Evolutionary conservation across 176 grass and related monocot species (phyloP).

Genomic region (Dendrocalamus sinicus): DNA sequence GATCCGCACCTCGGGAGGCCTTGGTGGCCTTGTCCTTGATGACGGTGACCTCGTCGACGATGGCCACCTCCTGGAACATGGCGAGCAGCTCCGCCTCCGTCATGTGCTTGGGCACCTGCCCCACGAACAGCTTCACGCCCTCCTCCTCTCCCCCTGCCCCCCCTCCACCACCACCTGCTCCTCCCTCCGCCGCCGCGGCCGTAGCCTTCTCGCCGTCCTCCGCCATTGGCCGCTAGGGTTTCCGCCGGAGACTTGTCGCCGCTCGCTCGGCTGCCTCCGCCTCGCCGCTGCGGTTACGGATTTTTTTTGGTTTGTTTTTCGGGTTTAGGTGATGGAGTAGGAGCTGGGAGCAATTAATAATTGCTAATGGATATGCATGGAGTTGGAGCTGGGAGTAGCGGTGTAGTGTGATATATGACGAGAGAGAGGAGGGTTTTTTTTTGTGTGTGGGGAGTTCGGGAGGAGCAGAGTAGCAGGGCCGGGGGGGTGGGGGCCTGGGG

Average conservation of each 20-base stretch:
- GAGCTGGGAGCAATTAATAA: slow-evolving; percentile 55
- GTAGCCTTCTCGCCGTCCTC: slow-evolving; percentile 46
- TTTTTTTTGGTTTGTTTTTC: slow-evolving; percentile 43
- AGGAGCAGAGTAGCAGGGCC: not conserved
- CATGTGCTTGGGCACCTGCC: slow-evolving; percentile 86
- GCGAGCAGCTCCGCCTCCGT: slow-evolving; percentile 66
- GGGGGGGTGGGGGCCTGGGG: too few relatives aligned
- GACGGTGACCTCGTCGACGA: slow-evolving; percentile 95
- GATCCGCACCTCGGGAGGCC: slow-evolving; percentile 81
- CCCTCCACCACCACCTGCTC: not conserved
- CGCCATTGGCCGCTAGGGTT: slow-evolving; percentile 56
- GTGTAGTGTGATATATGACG: not conserved
- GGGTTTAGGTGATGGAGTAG: slow-evolving; percentile 36
- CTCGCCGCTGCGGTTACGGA: slow-evolving; percentile 30
- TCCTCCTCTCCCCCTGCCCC: slow-evolving; percentile 45
- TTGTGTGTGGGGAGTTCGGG: not conserved
- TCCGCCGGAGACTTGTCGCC: slow-evolving; percentile 10
- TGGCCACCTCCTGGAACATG: slow-evolving; percentile 82
- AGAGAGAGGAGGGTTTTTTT: not conserved
- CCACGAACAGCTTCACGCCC: slow-evolving; percentile 85
- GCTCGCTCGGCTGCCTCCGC: not conserved
- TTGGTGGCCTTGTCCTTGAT: slow-evolving; percentile 95
- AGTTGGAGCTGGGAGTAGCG: not conserved
- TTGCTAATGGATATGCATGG: slow-evolving; percentile 60
- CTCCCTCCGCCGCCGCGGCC: not conserved